Conservation (phyloP, 495 filamentous ascomycete species). For the Rostrohypoxylon terebratum region DNA sequence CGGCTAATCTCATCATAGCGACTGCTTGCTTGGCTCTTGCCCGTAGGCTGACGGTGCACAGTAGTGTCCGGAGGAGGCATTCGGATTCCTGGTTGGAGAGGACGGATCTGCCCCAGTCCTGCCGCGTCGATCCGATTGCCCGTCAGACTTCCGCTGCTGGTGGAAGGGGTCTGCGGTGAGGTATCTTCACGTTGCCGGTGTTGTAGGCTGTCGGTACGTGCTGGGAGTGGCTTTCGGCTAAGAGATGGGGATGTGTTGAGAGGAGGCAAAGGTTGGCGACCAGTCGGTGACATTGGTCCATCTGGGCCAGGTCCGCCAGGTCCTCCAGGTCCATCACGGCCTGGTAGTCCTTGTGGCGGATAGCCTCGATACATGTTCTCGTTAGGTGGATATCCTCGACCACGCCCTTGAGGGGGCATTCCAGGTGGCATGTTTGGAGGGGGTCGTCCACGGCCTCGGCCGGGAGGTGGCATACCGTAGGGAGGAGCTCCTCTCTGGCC, state of each 20-base stretch:
- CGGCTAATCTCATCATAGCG: slow-evolving; percentile 58
- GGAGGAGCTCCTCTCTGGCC: slow-evolving; percentile 48
- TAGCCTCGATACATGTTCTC: slow-evolving; percentile 45
- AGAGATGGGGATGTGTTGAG: slow-evolving; percentile 54
- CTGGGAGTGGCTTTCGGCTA: slow-evolving; percentile 72
- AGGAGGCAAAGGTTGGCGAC: slow-evolving; percentile 45
- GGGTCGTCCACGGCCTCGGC: slow-evolving; percentile 52
- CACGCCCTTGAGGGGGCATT: slow-evolving; percentile 40
- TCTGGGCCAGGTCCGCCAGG: slow-evolving; percentile 26
- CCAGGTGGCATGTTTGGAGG: slow-evolving; percentile 50
- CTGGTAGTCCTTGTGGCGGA: slow-evolving; percentile 38
- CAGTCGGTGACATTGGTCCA: slow-evolving; percentile 43
- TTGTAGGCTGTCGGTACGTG: slow-evolving; percentile 55
- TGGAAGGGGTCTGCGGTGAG: slow-evolving; percentile 45
- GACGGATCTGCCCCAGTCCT: slow-evolving; percentile 64
- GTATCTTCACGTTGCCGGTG: slow-evolving; percentile 46
- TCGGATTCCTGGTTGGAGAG: slow-evolving; percentile 36
- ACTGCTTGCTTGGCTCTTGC: slow-evolving; percentile 55
- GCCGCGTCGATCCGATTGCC: slow-evolving; percentile 73
- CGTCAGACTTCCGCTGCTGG: slow-evolving; percentile 72
- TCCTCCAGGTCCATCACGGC: slow-evolving; percentile 24
- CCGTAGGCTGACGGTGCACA: slow-evolving; percentile 50
- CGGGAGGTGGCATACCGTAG: slow-evolving; percentile 47
- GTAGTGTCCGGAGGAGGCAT: slow-evolving; percentile 28
- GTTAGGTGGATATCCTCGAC: slow-evolving; percentile 41